Percentiles rank a stretch among this genome's conserved stretches.
phyloP scores from a whole-genome alignment of 1,284 basidiomycete genomes.

The Sanghuangporus sanghuang region DNA sequence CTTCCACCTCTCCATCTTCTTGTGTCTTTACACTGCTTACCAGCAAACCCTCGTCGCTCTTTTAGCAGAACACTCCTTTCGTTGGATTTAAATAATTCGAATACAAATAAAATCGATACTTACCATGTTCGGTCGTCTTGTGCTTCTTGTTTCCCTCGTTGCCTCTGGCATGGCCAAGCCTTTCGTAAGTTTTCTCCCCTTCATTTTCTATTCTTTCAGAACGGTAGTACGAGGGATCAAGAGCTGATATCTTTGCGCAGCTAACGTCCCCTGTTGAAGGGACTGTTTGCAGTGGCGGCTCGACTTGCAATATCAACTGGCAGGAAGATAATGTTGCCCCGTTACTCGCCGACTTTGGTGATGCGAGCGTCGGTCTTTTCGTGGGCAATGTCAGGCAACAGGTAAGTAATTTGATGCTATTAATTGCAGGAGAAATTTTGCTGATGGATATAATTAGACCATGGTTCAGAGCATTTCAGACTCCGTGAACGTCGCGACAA shows the following conservation, averaged over 20 bases:
- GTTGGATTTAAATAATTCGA: neutral
- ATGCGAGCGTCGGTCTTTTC: constrained; percentile 61
- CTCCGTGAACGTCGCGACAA: constrained; percentile 57
- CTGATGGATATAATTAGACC: constrained; percentile 37
- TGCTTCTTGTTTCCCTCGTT: constrained; percentile 50
- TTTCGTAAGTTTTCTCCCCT: constrained; percentile 42
- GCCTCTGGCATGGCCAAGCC: constrained; percentile 52
- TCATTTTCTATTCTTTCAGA: neutral
- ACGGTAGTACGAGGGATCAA: neutral
- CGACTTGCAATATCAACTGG: constrained; percentile 60
- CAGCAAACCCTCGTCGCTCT: constrained; percentile 9
- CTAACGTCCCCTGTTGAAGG: constrained; percentile 53
- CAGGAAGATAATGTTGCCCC: constrained; percentile 56
- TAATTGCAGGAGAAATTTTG: constrained; percentile 2
- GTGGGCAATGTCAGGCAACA: constrained; percentile 58
- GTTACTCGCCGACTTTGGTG: constrained; percentile 53
- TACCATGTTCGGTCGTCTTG: constrained; percentile 43
- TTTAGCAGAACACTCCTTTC: constrained; percentile 15
- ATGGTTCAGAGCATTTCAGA: constrained; percentile 57
- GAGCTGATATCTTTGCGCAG: constrained; percentile 30
- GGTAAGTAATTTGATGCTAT: constrained; percentile 32
- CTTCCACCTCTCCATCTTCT: neutral
- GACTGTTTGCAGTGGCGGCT: constrained; percentile 54
- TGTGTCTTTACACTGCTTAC: neutral
- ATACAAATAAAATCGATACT: constrained; percentile 19